Conservation (phyloP, 2,329 filamentous ascomycete species). For the Talaromyces amestolkiae region DNA sequence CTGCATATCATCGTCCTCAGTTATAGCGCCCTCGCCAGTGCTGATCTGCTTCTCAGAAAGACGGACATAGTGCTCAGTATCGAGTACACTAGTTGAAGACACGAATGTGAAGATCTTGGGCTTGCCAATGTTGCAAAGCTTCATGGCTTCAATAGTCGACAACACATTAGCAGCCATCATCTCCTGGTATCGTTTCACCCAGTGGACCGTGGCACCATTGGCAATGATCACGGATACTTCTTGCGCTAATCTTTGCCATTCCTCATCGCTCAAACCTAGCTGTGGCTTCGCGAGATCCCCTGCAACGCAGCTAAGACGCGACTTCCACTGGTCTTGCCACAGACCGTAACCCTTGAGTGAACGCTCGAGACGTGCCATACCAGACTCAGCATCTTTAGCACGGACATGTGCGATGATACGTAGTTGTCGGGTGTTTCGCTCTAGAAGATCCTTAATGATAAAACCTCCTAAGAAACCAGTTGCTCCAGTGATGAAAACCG, state of each 20-base stretch:
- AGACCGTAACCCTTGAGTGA: constrained; percentile 73
- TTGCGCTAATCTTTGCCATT: constrained; percentile 64
- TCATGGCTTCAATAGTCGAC: constrained; percentile 73
- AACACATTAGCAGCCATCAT: constrained; percentile 74
- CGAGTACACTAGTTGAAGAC: constrained; percentile 76
- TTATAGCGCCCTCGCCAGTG: constrained; percentile 63
- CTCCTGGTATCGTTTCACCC: constrained; percentile 73
- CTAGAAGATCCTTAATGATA: constrained; percentile 71
- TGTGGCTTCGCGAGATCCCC: constrained; percentile 72
- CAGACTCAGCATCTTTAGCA: constrained; percentile 56
- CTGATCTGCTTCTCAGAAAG: constrained; percentile 63
- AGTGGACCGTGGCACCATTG: constrained; percentile 77
- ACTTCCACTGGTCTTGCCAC: constrained; percentile 65
- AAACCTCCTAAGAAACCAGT: constrained; percentile 88
- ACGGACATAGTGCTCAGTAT: constrained; percentile 75
- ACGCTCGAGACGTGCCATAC: constrained; percentile 62
- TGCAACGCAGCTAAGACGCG: constrained; percentile 63
- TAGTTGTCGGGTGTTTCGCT: constrained; percentile 53
- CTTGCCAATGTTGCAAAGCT: constrained; percentile 72
- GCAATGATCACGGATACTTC: constrained; percentile 73
- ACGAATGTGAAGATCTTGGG: constrained; percentile 80
- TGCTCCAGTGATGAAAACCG: constrained; percentile 80
- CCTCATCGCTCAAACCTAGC: constrained; percentile 66
- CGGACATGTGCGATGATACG: constrained; percentile 75
- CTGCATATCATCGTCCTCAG: constrained; percentile 73